Evolutionary conservation across 1,284 basidiomycete species (phyloP), one percentile per base, ranked within the genome.

Genomic region (Trichosporon ovoides): DNA sequence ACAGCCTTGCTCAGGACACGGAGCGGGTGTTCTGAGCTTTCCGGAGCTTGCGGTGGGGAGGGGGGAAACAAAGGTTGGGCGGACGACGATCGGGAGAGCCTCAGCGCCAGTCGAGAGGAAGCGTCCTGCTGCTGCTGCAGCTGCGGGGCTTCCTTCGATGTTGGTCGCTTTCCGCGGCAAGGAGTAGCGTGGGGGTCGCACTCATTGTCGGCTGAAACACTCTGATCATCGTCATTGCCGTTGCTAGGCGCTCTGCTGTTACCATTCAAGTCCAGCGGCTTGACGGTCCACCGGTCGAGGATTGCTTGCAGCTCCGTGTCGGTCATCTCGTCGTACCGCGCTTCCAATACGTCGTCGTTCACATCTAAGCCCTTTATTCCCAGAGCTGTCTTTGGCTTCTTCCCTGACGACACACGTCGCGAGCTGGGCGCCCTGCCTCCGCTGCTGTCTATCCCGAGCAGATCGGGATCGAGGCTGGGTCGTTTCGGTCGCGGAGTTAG

Each of bases 261-360:
- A 4, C 16, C 13, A 18, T 31, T 35, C n/a, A 20, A 16, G 38
- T 11, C 34, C 18, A 18, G 16, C 1, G 33, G 20, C 28, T 53
- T 35, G 18, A 34, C 34, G 19, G 33, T 20, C 49, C 38, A 52
- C 20, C 53, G 38, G 22, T 48, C 54, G 13, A 72, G 59, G 18
- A 65, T 67, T 10, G 50, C 55, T 14, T 31, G 28, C 9, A 75
- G 38, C 63, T 74, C 68, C 3, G 48, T 40, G 31, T 75, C 70
- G 14, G 60, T 52, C 73, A 75, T 74, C 38, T 68, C 58, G 38
- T 75, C 73, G 38, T 70, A 75, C 19, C 67, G 61, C 37, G 66
- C 68, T 40, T 72, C 69, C 24, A 72, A 60, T 7, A 72, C 60
- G 7, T 62, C 67, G 7, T 62, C 67, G 16, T 71, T 28, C 49